A percentile compares a stretch with the other conserved stretches of the same genome.
phyloP scores from a whole-genome alignment of 441 rosid species.

The Adansonia madagascariensis region DNA sequence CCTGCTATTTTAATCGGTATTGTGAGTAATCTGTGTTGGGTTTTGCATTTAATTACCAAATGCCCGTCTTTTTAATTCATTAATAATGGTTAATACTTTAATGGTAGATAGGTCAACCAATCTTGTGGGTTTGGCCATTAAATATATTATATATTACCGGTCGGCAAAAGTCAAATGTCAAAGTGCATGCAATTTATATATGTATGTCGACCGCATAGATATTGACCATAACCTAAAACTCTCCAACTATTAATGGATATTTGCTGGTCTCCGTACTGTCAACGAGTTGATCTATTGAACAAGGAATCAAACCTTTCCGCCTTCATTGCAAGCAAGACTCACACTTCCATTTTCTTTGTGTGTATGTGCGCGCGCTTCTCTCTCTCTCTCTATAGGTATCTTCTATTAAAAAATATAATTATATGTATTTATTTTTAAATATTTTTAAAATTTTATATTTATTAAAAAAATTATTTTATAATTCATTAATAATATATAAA shows the following conservation, averaged over 20 bases:
- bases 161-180: background rate
- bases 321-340: background rate
- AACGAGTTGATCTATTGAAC: background rate
- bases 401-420: too few species aligned
- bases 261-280: background rate
- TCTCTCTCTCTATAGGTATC: too few species aligned
- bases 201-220: background rate
- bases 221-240: constrained; percentile 16
- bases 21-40: too few species aligned
- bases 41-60: background rate
- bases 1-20: background rate
- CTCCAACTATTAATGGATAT: background rate
- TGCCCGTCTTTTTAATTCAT: background rate
- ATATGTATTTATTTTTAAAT: too few species aligned
- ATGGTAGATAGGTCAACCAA: background rate
- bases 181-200: background rate
- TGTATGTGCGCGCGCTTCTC: too few species aligned
- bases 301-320: background rate
- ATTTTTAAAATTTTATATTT: too few species aligned
- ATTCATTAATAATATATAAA: too few species aligned
- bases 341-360: too few species aligned
- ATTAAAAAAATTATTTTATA: too few species aligned
- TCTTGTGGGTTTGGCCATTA: background rate
- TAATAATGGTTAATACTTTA: background rate
- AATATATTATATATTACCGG: background rate